phyloP scores from a whole-genome alignment of 2,329 filamentous ascomycete species.

The Epichloe coenophiala region DNA sequence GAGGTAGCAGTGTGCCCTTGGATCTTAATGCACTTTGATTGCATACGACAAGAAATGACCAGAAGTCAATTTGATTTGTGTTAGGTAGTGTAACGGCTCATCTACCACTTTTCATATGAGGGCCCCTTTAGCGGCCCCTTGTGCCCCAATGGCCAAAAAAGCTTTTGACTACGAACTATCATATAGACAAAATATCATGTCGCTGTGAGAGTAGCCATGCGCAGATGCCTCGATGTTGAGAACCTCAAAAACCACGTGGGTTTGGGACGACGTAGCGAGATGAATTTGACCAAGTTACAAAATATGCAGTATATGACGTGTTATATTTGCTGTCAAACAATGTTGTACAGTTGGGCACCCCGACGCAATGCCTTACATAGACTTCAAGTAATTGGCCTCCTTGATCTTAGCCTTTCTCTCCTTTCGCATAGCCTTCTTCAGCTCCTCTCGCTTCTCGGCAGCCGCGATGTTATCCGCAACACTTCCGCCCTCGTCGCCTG shows the following conservation, averaged over 20 bases:
- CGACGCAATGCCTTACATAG: constrained; percentile 38
- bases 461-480: constrained; percentile 33
- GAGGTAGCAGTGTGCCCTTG: constrained; percentile 86
- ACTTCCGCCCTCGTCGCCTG: constrained; percentile 30
- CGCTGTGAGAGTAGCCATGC: too few species aligned
- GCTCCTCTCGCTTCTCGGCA: constrained; percentile 40
- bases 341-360: constrained; percentile 8
- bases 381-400: constrained; percentile 75
- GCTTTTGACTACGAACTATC: too few species aligned
- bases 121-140: too few species aligned
- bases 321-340: constrained; percentile 7
- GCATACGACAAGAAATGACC: not conserved
- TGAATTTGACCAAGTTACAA: not conserved
- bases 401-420: constrained; percentile 68
- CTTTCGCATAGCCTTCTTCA: constrained; percentile 59
- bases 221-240: not conserved
- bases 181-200: too few species aligned
- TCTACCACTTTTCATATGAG: too few species aligned
- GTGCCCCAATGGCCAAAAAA: too few species aligned
- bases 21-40: constrained; percentile 46
- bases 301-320: constrained; percentile 14
- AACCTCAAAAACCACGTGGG: not conserved
- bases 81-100: not conserved
- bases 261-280: not conserved
- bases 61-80: not conserved